These are phyloP conservation scores for Trifolium dubium DNA, from an alignment of 306 rosid genomes.

Conservation along the genomic window DNA sequence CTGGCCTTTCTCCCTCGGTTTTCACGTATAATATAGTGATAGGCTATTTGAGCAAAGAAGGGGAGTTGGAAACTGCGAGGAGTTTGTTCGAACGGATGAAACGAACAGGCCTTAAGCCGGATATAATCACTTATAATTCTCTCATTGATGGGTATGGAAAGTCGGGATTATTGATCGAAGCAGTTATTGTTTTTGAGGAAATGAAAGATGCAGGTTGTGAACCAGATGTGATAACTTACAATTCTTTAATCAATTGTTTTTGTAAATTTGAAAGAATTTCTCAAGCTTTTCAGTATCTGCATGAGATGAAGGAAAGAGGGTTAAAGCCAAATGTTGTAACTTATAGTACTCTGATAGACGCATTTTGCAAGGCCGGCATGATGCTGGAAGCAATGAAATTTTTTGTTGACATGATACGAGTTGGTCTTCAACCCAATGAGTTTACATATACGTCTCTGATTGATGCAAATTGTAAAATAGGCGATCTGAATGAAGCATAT, in stretches of 20 bases:
- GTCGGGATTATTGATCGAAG: constrained; percentile 59
- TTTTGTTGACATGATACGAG: constrained; percentile 81
- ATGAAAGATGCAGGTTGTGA: constrained; percentile 72
- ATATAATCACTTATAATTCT: constrained; percentile 83
- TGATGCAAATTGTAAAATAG: constrained; percentile 85
- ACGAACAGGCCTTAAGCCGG: constrained; percentile 62
- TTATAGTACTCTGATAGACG: constrained; percentile 86
- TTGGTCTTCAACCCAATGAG: constrained; percentile 85
- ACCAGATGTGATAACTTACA: constrained; percentile 77
- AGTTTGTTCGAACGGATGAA: constrained; percentile 74
- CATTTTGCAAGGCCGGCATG: constrained; percentile 92
- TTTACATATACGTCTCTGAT: constrained; percentile 84
- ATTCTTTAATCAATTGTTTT: constrained; percentile 76
- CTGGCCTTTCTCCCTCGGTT: constrained; percentile 72
- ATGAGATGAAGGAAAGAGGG: constrained; percentile 67
- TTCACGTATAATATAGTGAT: constrained; percentile 84
- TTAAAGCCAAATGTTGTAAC: constrained; percentile 84
- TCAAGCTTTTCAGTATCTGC: constrained; percentile 68
- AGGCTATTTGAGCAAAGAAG: constrained; percentile 69
- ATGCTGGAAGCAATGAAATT: constrained; percentile 75
- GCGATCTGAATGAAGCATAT: constrained; percentile 68
- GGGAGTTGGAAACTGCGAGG: constrained; percentile 71
- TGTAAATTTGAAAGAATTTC: constrained; percentile 77
- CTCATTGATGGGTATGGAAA: constrained; percentile 94
- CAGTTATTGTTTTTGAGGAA: constrained; percentile 60